A percentile compares a stretch with the other conserved stretches of the same genome.
These are phyloP conservation scores for Tricladium varicosporioides DNA, from an alignment of 2,329 filamentous ascomycete genomes.

Conservation along the genomic window DNA sequence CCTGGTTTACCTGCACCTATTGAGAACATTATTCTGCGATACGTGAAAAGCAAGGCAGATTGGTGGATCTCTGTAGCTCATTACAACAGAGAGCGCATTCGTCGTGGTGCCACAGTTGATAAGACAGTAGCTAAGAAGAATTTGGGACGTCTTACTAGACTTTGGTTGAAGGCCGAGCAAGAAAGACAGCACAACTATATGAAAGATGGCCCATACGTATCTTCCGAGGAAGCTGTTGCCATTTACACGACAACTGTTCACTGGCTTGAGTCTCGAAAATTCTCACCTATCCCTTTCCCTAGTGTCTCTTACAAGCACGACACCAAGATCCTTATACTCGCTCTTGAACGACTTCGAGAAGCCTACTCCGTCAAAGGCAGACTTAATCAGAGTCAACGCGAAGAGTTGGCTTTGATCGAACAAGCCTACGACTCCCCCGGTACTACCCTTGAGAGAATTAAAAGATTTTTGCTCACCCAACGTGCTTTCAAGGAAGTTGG, in stretches of 20 bases:
- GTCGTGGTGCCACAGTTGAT: slow-evolving; percentile 93
- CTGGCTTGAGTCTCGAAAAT: slow-evolving; percentile 97
- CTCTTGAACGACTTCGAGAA: slow-evolving; percentile 87
- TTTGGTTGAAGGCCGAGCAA: slow-evolving; percentile 98
- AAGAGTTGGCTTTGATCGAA: slow-evolving; percentile 94
- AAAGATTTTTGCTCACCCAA: slow-evolving; percentile 94
- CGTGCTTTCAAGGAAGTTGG: slow-evolving; percentile 98
- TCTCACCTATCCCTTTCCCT: slow-evolving; percentile 97
- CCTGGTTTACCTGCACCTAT: slow-evolving; percentile 94
- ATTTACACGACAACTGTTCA: slow-evolving; percentile 99
- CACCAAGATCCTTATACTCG: slow-evolving; percentile 96
- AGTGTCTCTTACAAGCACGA: slow-evolving; percentile 99
- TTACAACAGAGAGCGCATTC: slow-evolving; percentile 96
- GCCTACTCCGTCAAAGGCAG: slow-evolving; percentile 97
- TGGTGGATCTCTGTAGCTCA: slow-evolving; percentile 99
- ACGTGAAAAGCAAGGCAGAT: slow-evolving; percentile 98
- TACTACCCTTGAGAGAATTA: slow-evolving; percentile 93
- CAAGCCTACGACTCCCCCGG: slow-evolving; percentile 98
- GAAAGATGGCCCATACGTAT: slow-evolving; percentile 98
- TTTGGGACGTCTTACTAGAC: slow-evolving; percentile 83
- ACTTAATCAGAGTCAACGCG: slow-evolving; percentile 94
- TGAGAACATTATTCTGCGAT: slow-evolving; percentile 97
- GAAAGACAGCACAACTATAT: slow-evolving; percentile 99
- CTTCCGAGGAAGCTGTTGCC: slow-evolving; percentile 95
- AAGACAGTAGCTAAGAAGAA: slow-evolving; percentile 99